Evolutionary conservation across 768 basidiomycete genomes (phyloP).

Genomic region (Leccinum barrowsii): DNA sequence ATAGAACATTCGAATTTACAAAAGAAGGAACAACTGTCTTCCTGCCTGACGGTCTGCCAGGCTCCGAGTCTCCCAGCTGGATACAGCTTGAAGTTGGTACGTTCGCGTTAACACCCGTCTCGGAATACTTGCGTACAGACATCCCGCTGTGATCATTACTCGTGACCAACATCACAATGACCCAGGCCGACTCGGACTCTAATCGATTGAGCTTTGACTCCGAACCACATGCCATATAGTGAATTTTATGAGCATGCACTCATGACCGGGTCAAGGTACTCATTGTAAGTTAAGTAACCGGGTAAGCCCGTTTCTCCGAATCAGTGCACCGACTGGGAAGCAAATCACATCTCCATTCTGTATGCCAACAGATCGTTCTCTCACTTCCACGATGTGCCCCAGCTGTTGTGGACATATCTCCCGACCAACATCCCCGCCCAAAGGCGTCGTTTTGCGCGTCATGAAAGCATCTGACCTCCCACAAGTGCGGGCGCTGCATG

Average conservation of each 20-base stretch:
- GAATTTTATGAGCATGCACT: not conserved
- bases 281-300: not conserved
- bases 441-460: constrained; percentile 17
- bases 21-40: too few relatives aligned
- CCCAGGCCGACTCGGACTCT: not conserved
- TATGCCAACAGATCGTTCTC: not conserved
- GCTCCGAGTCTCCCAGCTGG: too few relatives aligned
- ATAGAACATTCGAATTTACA: too few relatives aligned
- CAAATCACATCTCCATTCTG: not conserved
- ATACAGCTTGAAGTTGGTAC: too few relatives aligned
- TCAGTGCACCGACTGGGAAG: constrained; percentile 11
- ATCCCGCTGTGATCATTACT: too few relatives aligned
- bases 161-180: too few relatives aligned
- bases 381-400: constrained; percentile 8
- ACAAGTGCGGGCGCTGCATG: constrained; percentile 26
- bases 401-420: not conserved
- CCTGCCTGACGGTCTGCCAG: too few relatives aligned
- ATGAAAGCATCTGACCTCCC: constrained; percentile 30
- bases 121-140: too few relatives aligned
- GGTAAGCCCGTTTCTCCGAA: constrained; percentile 12
- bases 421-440: not conserved
- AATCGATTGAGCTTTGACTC: not conserved
- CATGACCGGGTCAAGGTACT: not conserved
- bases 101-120: too few relatives aligned
- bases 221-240: not conserved